Evolutionary conservation across 352 stramenopile species (phyloP), one percentile per base, ranked within the genome.

Genomic region (Globisporangium abappressorium): DNA sequence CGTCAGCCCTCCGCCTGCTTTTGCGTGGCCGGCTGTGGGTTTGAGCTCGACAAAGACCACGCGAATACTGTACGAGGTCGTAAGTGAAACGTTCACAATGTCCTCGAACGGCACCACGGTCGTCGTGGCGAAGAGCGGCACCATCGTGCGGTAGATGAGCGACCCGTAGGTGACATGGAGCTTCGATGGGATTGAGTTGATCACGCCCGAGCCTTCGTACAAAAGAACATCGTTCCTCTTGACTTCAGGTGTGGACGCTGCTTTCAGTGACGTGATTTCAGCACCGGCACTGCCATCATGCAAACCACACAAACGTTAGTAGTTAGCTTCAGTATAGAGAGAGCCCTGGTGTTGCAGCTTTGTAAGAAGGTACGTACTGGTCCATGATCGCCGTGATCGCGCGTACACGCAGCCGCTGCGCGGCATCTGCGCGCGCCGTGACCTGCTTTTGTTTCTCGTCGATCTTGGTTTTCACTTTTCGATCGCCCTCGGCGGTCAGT

Each of bases 381-480:
- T 91, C 62, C 58, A 94, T 78, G 65, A 95, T 85, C 49, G 73
- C 57, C 28, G 73, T 68, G 53, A 95, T 78, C 20, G 82, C 87
- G 1, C 76, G 76, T 15, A 70, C 65, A 3, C 85, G 82, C 54
- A 95, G 79, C n/a, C 68, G 62, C 68, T 91, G 84, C 8, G 84
- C 84, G 9, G 77, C 72, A 53, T 91, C 76, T 9, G 87, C 85
- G 1, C 86, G 81, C 28, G 71, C 69, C 18, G 76, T 79, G 26
- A 95, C 84, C 70, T 95, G 87, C 38, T 80, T 71, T 57, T 88
- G 70, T 64, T 95, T 95, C 54, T 95, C 87, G n/a, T 84, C 75
- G 65, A 94, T 89, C 72, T 94, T 95, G 7, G 70, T 68, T 33
- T 76, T 75, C 15, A 94, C 72, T 64, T 81, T 88, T 2, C 66